Percentiles rank a stretch among this genome's conserved stretches.
Conservation (phyloP, 139 green algal species). For the Desmodesmus armatus region DNA sequence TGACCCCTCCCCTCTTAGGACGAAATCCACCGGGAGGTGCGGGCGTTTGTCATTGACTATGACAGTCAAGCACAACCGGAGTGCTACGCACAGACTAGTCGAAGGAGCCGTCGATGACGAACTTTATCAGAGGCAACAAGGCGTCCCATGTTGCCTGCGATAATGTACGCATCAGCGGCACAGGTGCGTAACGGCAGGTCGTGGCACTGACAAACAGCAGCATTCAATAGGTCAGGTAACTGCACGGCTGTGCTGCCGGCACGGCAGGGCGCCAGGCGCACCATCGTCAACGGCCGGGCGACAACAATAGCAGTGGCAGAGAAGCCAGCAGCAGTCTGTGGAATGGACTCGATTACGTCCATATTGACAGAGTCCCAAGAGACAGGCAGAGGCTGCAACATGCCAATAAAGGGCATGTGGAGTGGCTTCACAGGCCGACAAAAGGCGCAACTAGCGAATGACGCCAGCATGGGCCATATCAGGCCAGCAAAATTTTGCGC, state of each 20-base stretch:
- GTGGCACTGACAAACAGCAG: neutral
- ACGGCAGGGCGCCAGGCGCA: conserved; percentile 35
- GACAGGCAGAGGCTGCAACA: conserved; percentile 45
- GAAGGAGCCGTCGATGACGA: neutral
- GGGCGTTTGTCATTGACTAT: neutral
- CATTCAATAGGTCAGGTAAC: neutral
- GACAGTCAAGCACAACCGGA: neutral
- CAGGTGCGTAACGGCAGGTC: neutral
- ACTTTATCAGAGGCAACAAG: neutral
- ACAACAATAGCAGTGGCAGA: conserved; percentile 53
- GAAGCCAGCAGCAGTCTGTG: conserved; percentile 37
- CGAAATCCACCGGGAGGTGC: neutral
- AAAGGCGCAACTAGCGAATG: conserved; percentile 29
- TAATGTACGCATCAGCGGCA: neutral
- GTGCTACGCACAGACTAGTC: neutral
- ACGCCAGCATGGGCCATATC: neutral
- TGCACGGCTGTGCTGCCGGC: neutral
- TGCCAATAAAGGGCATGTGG: conserved; percentile 19
- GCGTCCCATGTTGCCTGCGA: conserved; percentile 59
- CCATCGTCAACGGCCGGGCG: conserved; percentile 58
- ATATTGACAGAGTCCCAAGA: conserved; percentile 54
- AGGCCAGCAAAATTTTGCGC: conserved; percentile 26
- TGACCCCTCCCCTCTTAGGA: no score
- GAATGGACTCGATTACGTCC: conserved; percentile 53
- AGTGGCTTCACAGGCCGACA: conserved; percentile 50